These are phyloP conservation scores for Plasmodiophora brassicae DNA, from an alignment of 208 protist genomes.

Conservation along the genomic window DNA sequence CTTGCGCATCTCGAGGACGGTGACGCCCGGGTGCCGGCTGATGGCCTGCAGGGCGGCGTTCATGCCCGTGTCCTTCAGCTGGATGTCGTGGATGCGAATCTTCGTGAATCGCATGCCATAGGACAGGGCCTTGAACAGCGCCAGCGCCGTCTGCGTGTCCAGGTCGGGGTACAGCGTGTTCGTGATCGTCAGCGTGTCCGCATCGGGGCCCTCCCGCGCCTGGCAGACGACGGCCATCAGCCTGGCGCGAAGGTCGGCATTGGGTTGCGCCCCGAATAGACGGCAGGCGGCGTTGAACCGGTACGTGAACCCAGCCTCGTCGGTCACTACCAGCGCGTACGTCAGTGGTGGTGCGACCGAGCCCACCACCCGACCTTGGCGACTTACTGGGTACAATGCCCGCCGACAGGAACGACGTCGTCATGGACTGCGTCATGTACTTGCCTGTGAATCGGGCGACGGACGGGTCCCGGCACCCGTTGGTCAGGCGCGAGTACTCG, in stretches of 20 bases:
- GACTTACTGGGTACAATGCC: too few species aligned
- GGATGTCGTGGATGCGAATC: neutral
- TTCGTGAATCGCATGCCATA: neutral
- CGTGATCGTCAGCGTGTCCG: neutral
- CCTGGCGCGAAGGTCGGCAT: neutral
- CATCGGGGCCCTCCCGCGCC: neutral
- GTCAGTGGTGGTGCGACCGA: too few species aligned
- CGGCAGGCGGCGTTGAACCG: neutral
- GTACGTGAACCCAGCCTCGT: neutral
- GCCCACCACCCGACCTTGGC: too few species aligned
- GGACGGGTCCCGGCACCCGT: neutral
- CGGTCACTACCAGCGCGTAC: too few species aligned
- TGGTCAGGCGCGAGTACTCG: neutral
- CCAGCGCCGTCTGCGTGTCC: neutral
- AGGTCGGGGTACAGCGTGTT: neutral
- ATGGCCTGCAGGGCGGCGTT: neutral
- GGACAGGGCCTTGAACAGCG: slow-evolving; percentile 23
- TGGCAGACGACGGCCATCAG: neutral
- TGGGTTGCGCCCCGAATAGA: neutral
- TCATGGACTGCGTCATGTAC: too few species aligned
- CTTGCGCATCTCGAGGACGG: neutral
- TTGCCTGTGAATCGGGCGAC: neutral
- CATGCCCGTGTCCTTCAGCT: neutral
- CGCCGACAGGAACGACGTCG: too few species aligned
- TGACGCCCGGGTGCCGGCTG: neutral